Percentiles rank a stretch among this genome's conserved stretches.
Conservation (phyloP, 768 basidiomycete species). For the Trametes gibbosa region DNA sequence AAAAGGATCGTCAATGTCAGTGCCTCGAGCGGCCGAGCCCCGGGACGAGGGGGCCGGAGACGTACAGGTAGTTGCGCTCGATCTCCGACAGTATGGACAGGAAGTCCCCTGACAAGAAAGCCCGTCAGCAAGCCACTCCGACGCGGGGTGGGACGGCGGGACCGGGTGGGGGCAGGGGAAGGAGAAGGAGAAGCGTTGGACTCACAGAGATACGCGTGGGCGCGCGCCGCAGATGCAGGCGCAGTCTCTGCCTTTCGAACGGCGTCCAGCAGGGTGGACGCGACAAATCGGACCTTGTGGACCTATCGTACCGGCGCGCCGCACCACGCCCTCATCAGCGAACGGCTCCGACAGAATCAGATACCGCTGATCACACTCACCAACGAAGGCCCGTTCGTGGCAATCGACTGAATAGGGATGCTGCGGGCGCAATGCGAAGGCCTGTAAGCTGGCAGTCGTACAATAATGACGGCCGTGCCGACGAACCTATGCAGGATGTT, state of each 20-base stretch:
- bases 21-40: slow-evolving; percentile 6
- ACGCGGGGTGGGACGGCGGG: not conserved
- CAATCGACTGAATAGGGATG: slow-evolving; percentile 92
- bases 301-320: slow-evolving; percentile 46
- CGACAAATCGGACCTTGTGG: slow-evolving; percentile 91
- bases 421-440: slow-evolving; percentile 35
- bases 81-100: slow-evolving; percentile 89
- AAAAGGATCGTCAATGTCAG: slow-evolving; percentile 23
- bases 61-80: slow-evolving; percentile 83
- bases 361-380: slow-evolving; percentile 34
- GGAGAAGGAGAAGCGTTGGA: slow-evolving; percentile 9
- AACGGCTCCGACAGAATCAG: slow-evolving; percentile 2
- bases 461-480: not conserved
- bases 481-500: slow-evolving; percentile 77
- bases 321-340: not conserved
- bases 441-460: slow-evolving; percentile 4
- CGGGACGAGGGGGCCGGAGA: slow-evolving; percentile 17
- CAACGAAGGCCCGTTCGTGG: slow-evolving; percentile 81
- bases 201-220: slow-evolving; percentile 84
- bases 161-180: slow-evolving; percentile 4
- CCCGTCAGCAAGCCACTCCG: not conserved
- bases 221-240: slow-evolving; percentile 77
- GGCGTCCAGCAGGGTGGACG: slow-evolving; percentile 83
- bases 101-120: slow-evolving; percentile 70
- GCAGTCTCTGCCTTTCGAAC: slow-evolving; percentile 79